Conservation (phyloP, 176 grass and related monocot genomes). For the Raddia guianensis region DNA sequence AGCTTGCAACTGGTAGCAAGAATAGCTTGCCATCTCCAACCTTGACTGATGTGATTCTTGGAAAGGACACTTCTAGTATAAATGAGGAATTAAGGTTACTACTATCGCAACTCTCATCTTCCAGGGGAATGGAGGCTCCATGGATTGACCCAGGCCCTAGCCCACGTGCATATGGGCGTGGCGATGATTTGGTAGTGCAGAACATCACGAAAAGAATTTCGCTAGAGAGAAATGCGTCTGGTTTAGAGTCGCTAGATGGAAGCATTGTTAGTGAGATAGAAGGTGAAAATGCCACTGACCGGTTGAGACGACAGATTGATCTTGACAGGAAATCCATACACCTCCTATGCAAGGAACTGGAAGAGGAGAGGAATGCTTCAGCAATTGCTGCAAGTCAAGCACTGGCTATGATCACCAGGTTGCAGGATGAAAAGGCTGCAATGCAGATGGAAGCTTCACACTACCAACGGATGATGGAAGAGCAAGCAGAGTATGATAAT, state of each 20-base stretch:
- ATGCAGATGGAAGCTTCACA: constrained; percentile 96
- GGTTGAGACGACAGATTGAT: constrained; percentile 71
- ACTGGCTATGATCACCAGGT: constrained; percentile 90
- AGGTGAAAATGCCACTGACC: constrained; percentile 71
- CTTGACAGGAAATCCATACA: constrained; percentile 81
- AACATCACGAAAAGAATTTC: constrained; percentile 82
- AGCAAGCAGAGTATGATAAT: constrained; percentile 85
- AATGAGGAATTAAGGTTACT: constrained; percentile 83
- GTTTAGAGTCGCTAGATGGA: constrained; percentile 75
- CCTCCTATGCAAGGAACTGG: constrained; percentile 85
- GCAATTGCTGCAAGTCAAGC: constrained; percentile 86
- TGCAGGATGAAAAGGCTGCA: constrained; percentile 95
- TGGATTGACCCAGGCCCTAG: constrained; percentile 67
- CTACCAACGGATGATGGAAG: constrained; percentile 97
- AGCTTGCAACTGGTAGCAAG: constrained; percentile 58
- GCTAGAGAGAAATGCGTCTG: constrained; percentile 70
- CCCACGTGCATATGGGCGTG: constrained; percentile 59
- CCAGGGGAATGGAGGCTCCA: constrained; percentile 57
- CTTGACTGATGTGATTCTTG: constrained; percentile 81
- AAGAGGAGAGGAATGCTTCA: constrained; percentile 93
- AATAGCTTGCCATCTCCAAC: constrained; percentile 63
- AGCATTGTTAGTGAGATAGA: constrained; percentile 85
- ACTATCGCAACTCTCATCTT: constrained; percentile 76
- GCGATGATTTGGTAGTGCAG: constrained; percentile 69
- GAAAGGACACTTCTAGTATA: constrained; percentile 73